Base-by-base conservation (phyloP, 371 early-diverging fungal genomes). In the Mortierella sp. region DNA sequence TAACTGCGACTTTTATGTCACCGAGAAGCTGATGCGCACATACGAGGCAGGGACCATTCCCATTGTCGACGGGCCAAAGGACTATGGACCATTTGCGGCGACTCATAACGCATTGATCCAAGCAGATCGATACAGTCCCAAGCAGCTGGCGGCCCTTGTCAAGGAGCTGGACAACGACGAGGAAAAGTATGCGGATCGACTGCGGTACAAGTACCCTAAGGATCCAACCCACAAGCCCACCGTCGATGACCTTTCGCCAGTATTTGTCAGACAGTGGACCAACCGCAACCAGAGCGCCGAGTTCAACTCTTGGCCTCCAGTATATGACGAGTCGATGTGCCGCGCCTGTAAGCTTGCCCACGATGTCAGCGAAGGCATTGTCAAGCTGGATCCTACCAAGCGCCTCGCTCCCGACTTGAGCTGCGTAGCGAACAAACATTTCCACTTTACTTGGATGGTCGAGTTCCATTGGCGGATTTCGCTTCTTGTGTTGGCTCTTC, bases 291-390 rank as follows among this genome's bases (percentile, higher is more conserved):
- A 64, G 46, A 31, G 31, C 0, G 69, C 34, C 5, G 53, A 64
- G n/a, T 43, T 14, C 40, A 8, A 0, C 9, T 40, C 57, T 5
- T 80, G 81, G 76, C 69, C 69, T 2, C 73, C 76, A 5, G 73
- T 46, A 0, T 24, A 28, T 34, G 31, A 53, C 10, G 81, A 69
- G 0, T 51, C 75, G 10, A 5, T 5, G 14, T 80, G 81, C 69
- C 37, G 67, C 4, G 2, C 48, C 1, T 80, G 81, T 40, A 51
- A 59, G 46, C 46, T 80, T 5, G 70, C 81, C 0, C 81, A 76
- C 24, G n/a, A n/a, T 37, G 3, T 80, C 34, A 46, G 14, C 0
- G 77, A 81, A 24, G 81, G 81, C 10, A 34, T 61, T 71, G 19
- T 14, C 0, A 48, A 48, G 57, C 31, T 81, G 26, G 64, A 70